Evolutionary conservation across 176 grass and related monocot genomes (phyloP).

Genomic region (Phoenix roebelenii): DNA sequence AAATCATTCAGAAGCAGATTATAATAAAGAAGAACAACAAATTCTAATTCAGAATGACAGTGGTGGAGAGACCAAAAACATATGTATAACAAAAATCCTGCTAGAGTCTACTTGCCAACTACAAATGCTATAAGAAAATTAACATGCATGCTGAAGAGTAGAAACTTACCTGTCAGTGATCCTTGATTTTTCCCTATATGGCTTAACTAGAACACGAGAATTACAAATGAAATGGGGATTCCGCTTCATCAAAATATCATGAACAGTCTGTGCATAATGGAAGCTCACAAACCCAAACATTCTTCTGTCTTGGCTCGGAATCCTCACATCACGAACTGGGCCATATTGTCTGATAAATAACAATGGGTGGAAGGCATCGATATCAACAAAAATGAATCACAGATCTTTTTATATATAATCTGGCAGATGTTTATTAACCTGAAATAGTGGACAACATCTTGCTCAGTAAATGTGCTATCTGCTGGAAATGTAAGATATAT

Average conservation of each 20-base stretch:
- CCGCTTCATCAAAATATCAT: constrained; percentile 31
- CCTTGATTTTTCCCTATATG: constrained; percentile 31
- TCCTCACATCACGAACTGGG: constrained; percentile 31
- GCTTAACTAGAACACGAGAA: constrained; percentile 21
- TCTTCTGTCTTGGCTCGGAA: constrained; percentile 21
- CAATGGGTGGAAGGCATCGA: background rate
- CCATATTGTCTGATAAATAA: constrained; percentile 37
- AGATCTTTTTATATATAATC: too few species aligned
- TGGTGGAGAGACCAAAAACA: too few species aligned
- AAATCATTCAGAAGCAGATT: too few species aligned
- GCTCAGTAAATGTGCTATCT: constrained; percentile 32
- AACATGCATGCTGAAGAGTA: too few species aligned
- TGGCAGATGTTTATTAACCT: constrained; percentile 3
- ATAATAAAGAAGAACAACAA: too few species aligned
- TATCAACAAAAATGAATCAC: too few species aligned
- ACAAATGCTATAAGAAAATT: too few species aligned
- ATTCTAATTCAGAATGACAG: too few species aligned
- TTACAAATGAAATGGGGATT: constrained; percentile 46
- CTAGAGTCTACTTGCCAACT: too few species aligned
- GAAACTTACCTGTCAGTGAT: background rate
- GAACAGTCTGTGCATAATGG: constrained; percentile 24
- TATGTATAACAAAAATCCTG: too few species aligned
- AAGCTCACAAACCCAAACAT: constrained; percentile 71
- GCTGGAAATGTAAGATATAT: constrained; percentile 52
- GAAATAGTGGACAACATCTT: constrained; percentile 34